Evolutionary conservation across 345 rosid species (phyloP).

Genomic region (Salix dunnii): DNA sequence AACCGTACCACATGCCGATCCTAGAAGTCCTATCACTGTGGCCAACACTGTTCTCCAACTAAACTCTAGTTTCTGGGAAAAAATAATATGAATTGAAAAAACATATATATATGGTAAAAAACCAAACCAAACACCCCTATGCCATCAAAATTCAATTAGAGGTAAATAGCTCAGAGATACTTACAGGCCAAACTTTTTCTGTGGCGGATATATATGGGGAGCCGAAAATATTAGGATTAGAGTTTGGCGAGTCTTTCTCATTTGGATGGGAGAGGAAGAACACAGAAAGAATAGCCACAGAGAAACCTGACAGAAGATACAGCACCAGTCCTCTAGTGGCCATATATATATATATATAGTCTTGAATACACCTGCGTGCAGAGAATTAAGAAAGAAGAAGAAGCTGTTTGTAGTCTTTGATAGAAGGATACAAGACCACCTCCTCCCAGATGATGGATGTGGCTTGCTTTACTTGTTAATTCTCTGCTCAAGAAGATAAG

Average conservation of each 20-base stretch:
- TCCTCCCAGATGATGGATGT: too few relatives aligned
- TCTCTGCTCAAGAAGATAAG: too few relatives aligned
- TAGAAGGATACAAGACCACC: too few relatives aligned
- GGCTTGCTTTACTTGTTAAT: too few relatives aligned
- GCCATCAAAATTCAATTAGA: neutral
- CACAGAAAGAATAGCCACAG: conserved; percentile 52
- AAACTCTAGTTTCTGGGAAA: conserved; percentile 55
- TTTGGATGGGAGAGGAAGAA: conserved; percentile 28
- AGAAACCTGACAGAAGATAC: conserved; percentile 57
- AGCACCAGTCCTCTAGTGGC: conserved; percentile 52
- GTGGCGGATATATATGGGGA: conserved; percentile 14
- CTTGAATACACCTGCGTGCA: too few relatives aligned
- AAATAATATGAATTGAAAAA: neutral
- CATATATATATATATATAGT: conserved; percentile 24
- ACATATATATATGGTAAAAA: neutral
- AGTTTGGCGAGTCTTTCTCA: conserved; percentile 3
- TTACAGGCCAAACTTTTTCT: conserved; percentile 77
- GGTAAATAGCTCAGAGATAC: neutral
- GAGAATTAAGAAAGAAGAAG: too few relatives aligned
- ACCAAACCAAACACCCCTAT: too few relatives aligned
- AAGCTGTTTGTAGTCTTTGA: too few relatives aligned
- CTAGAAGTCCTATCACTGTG: conserved; percentile 77
- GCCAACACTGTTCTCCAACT: conserved; percentile 66
- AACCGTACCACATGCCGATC: conserved; percentile 91
- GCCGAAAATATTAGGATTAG: conserved; percentile 7